Evolutionary conservation across 257 asterid genomes (phyloP).

Genomic region (Solanum corneliomulleri): DNA sequence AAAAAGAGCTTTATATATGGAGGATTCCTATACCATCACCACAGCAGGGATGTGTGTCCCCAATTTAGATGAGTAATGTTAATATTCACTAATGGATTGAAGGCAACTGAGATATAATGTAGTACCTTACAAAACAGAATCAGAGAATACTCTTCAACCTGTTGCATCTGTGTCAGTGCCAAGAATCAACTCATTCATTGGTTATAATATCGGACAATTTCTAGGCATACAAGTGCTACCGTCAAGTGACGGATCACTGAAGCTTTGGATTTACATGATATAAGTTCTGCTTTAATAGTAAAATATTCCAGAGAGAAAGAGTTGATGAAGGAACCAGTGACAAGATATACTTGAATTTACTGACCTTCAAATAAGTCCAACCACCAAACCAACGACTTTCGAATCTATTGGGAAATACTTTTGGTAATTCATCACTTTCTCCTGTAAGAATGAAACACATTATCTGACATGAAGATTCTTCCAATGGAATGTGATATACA

Average conservation of each 20-base stretch:
- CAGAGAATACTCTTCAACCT: neutral
- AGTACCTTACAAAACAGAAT: neutral
- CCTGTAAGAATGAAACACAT: conserved; percentile 22
- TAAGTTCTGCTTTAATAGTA: neutral
- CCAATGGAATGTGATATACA: neutral
- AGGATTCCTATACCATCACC: neutral
- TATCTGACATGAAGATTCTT: neutral
- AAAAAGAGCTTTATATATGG: neutral
- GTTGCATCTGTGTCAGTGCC: neutral
- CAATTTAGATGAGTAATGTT: neutral
- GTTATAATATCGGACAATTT: neutral
- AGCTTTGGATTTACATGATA: neutral
- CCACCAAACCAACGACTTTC: conserved; percentile 81
- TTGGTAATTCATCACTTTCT: conserved; percentile 6
- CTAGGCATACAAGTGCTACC: neutral
- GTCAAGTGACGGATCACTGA: neutral
- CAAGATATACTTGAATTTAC: conserved; percentile 1
- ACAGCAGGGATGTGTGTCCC: neutral
- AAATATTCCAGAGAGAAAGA: neutral
- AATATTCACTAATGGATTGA: neutral
- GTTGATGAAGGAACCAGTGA: neutral
- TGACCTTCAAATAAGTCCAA: conserved; percentile 49
- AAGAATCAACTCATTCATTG: neutral
- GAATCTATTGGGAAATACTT: conserved; percentile 26
- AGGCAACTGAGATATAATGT: neutral